phyloP scores from a whole-genome alignment of 805 yeast genomes.

The Hanseniaspora meyeri region DNA sequence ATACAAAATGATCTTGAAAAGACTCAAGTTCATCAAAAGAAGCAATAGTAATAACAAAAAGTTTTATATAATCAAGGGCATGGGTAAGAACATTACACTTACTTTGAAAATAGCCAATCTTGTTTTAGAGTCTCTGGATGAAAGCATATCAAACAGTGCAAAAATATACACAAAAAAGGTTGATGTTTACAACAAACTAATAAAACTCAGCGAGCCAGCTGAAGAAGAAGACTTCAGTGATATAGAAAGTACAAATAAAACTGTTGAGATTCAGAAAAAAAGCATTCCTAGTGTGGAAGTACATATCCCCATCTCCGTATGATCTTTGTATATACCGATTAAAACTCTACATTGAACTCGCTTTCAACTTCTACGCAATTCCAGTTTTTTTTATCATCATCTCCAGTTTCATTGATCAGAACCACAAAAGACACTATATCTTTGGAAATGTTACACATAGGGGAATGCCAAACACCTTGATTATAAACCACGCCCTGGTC shows the following conservation, averaged over 20 bases:
- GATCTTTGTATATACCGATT: neutral
- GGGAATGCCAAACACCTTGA: slow-evolving; percentile 79
- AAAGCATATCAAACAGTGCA: neutral
- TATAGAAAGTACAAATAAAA: neutral
- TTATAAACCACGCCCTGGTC: slow-evolving; percentile 87
- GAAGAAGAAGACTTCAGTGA: slow-evolving; percentile 6
- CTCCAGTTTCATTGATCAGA: neutral
- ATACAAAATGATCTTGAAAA: slow-evolving; percentile 13
- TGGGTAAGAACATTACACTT: slow-evolving; percentile 4
- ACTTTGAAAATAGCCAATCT: slow-evolving; percentile 6
- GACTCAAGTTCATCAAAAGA: slow-evolving; percentile 17
- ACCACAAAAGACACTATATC: slow-evolving; percentile 4
- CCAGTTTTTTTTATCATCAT: neutral
- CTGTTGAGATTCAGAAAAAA: neutral
- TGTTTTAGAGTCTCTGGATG: slow-evolving; percentile 4
- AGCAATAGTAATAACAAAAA: neutral
- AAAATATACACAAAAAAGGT: slow-evolving; percentile 9
- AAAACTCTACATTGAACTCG: neutral
- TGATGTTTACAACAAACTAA: slow-evolving; percentile 2
- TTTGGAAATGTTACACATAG: slow-evolving; percentile 40
- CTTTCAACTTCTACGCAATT: slow-evolving; percentile 10
- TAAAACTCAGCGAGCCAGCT: neutral
- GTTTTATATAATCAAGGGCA: slow-evolving; percentile 5
- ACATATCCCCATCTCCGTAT: neutral
- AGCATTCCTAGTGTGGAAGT: slow-evolving; percentile 7